A percentile compares a stretch with the other conserved stretches of the same genome.
Conservation (phyloP, 2,329 filamentous ascomycete species). For the Chaetomiaceae sp. region DNA sequence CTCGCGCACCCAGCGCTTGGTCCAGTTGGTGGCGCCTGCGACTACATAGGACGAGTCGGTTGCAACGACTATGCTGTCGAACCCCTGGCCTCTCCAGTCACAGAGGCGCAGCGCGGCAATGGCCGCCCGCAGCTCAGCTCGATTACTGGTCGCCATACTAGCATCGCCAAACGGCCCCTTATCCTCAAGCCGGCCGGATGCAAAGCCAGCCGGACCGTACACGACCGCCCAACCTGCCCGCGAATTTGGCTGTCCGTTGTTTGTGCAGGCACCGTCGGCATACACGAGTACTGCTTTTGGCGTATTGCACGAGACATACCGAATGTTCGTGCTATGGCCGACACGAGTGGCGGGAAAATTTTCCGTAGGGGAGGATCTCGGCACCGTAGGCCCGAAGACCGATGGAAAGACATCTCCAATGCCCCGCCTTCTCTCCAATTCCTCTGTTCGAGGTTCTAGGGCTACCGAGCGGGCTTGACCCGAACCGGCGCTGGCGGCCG, state of each 20-base stretch:
- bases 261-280: constrained; percentile 5
- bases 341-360: no score
- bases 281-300: background rate
- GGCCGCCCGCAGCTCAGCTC: constrained; percentile 51
- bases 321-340: background rate
- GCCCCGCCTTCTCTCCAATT: constrained; percentile 1
- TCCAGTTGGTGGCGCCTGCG: constrained; percentile 36
- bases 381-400: no score
- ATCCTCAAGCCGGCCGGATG: constrained; percentile 38
- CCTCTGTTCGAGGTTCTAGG: no score
- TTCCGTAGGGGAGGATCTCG: no score
- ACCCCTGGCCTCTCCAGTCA: constrained; percentile 39
- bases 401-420: no score
- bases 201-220: background rate
- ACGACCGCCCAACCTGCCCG: constrained; percentile 10
- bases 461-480: no score
- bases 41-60: constrained; percentile 50
- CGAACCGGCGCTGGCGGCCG: no score
- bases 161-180: constrained; percentile 37
- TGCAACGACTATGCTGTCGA: constrained; percentile 43
- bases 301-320: background rate
- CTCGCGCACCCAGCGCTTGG: background rate
- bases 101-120: constrained; percentile 45
- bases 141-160: constrained; percentile 21
- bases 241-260: constrained; percentile 2